Percentiles rank a stretch among this genome's conserved stretches.
These are phyloP conservation scores for Voacanga thouarsii DNA, from an alignment of 257 asterid genomes.

Conservation along the genomic window DNA sequence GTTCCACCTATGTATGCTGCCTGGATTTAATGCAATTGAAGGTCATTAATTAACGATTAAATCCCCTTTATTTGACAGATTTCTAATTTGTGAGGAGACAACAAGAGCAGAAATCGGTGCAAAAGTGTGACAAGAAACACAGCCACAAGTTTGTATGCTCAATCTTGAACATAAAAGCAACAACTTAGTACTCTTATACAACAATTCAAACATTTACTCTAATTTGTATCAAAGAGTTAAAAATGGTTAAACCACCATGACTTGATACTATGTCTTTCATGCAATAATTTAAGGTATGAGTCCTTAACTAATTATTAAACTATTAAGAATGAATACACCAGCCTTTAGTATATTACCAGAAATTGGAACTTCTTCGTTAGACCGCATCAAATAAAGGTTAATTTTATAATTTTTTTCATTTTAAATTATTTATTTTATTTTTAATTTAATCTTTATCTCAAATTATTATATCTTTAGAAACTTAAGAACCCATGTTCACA, in stretches of 20 bases:
- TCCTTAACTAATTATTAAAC: too few species aligned
- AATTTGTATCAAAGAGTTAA: neutral
- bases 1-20: neutral
- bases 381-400: too few species aligned
- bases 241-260: constrained; percentile 1
- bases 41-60: constrained; percentile 9
- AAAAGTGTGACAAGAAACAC: neutral
- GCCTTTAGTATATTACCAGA: too few species aligned
- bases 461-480: too few species aligned
- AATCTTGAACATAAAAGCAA: neutral
- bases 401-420: too few species aligned
- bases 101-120: constrained; percentile 3
- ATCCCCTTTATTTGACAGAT: neutral
- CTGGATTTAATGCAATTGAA: neutral
- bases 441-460: too few species aligned
- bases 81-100: neutral
- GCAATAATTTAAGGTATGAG: too few species aligned
- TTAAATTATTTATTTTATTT: too few species aligned
- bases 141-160: neutral
- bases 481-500: too few species aligned
- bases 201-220: neutral
- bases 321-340: too few species aligned
- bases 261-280: neutral
- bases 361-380: too few species aligned
- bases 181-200: neutral